Evolutionary conservation across 2,329 filamentous ascomycete species (phyloP).

Genomic region (Beauveria medogensis): DNA sequence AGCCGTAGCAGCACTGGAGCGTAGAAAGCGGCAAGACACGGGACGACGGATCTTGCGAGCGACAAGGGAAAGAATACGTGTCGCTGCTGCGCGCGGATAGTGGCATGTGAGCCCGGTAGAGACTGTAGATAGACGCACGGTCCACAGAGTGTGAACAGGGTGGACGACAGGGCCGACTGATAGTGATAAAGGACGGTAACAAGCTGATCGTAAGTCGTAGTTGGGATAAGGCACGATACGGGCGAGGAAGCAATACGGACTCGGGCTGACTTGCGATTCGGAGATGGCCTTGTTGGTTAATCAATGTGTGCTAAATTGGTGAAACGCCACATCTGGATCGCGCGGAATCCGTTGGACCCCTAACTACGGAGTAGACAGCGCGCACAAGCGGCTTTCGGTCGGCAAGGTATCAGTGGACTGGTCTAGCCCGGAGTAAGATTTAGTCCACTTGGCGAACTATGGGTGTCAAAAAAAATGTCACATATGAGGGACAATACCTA

Average conservation of each 20-base stretch:
- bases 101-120: neutral
- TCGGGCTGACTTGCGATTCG: neutral
- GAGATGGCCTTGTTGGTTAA: neutral
- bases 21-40: neutral
- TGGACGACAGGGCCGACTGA: neutral
- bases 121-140: neutral
- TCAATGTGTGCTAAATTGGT: neutral
- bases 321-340: neutral
- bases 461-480: no score
- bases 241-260: neutral
- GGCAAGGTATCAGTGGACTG: neutral
- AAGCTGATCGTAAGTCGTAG: no score
- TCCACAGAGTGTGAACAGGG: neutral
- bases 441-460: neutral
- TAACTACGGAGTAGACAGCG: no score
- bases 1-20: neutral
- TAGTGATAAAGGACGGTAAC: neutral
- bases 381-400: neutral
- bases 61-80: neutral
- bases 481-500: no score
- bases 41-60: neutral
- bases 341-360: neutral
- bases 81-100: neutral
- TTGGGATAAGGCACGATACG: neutral
- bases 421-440: neutral